These are phyloP conservation scores for Podosphaera xanthii DNA, from an alignment of 2,329 filamentous ascomycete genomes.

Conservation along the genomic window DNA sequence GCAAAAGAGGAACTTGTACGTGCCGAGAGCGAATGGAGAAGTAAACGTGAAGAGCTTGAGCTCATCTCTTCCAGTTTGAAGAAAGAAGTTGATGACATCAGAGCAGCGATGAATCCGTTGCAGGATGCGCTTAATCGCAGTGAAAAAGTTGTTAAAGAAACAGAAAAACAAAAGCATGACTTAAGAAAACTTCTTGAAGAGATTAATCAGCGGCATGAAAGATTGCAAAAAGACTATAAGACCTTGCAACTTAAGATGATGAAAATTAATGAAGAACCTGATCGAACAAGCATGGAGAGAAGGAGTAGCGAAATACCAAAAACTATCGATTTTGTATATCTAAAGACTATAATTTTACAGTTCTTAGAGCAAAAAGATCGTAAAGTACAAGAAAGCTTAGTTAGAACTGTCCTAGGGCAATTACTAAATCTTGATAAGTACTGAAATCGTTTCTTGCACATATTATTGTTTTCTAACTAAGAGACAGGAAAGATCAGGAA, in stretches of 20 bases:
- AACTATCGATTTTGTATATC: conserved; percentile 26
- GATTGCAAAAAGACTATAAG: conserved; percentile 46
- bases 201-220: conserved; percentile 52
- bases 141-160: conserved; percentile 61
- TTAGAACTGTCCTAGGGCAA: conserved; percentile 49
- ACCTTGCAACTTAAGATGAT: conserved; percentile 23
- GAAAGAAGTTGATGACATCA: conserved; percentile 54
- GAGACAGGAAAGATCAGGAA: conserved; percentile 46
- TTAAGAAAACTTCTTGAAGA: conserved; percentile 59
- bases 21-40: conserved; percentile 51
- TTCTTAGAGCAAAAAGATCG: conserved; percentile 66
- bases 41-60: conserved; percentile 55
- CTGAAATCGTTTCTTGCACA: conserved; percentile 16
- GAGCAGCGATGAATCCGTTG: conserved; percentile 53
- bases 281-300: conserved; percentile 14
- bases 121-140: conserved; percentile 66
- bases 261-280: conserved; percentile 14
- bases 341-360: conserved; percentile 63
- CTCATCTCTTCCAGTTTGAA: conserved; percentile 38
- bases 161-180: conserved; percentile 51
- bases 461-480: conserved; percentile 4
- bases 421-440: conserved; percentile 56
- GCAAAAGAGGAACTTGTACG: conserved; percentile 61
- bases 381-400: conserved; percentile 49
- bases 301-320: conserved; percentile 7